A percentile compares a stretch with the other conserved stretches of the same genome.
Conservation (phyloP, 257 asterid genomes). For the Linaria vulgaris region DNA sequence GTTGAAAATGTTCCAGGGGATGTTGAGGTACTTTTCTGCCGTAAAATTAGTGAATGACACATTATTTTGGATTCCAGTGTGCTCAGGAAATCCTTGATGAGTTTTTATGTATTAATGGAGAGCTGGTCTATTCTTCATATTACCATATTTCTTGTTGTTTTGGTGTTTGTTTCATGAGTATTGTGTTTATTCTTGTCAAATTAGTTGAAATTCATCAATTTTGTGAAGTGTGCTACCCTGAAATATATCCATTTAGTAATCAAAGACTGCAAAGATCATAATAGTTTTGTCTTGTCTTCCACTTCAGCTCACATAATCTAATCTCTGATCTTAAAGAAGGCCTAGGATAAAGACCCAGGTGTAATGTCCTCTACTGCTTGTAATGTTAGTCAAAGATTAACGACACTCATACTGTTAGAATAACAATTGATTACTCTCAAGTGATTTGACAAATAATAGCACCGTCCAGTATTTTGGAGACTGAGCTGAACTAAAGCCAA, state of each 20-base stretch:
- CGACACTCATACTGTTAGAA: not conserved
- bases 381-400: not conserved
- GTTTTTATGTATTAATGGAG: not conserved
- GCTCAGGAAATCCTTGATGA: constrained; percentile 24
- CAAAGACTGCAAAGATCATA: too few relatives aligned
- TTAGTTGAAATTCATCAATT: not conserved
- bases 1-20: constrained; percentile 41
- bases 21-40: constrained; percentile 44
- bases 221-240: not conserved
- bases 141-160: too few relatives aligned
- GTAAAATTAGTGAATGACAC: not conserved
- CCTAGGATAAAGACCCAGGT: too few relatives aligned
- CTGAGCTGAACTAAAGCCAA: not conserved
- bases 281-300: too few relatives aligned
- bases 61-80: not conserved
- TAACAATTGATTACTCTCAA: not conserved
- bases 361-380: too few relatives aligned
- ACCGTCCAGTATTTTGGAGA: not conserved
- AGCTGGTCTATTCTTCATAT: not conserved
- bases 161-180: too few relatives aligned
- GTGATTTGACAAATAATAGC: too few relatives aligned
- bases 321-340: too few relatives aligned
- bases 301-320: too few relatives aligned
- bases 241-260: not conserved
- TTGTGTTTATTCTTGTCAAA: too few relatives aligned